Percentiles rank a stretch among this genome's conserved stretches.
Evolutionary conservation across 768 basidiomycete genomes (phyloP).

Genomic region (Mycena albidolilacea): DNA sequence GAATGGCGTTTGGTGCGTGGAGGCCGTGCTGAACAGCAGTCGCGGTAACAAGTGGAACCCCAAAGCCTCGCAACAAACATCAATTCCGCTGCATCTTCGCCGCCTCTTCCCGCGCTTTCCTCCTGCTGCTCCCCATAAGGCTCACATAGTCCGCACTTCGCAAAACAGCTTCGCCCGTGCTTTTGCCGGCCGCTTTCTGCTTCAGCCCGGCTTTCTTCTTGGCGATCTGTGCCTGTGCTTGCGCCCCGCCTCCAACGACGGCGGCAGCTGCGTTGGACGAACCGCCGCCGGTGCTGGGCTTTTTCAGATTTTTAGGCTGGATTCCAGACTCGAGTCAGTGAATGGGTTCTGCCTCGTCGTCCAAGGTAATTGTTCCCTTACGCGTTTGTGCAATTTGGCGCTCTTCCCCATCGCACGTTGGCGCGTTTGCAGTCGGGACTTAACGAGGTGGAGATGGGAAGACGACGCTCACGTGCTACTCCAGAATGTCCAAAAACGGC

Average conservation of each 20-base stretch:
- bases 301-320: conserved; percentile 53
- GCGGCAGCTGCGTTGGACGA: conserved; percentile 37
- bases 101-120: conserved; percentile 77
- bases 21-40: no score
- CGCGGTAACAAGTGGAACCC: no score
- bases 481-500: conserved; percentile 12
- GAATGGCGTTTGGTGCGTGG: no score
- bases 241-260: conserved; percentile 43
- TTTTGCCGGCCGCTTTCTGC: conserved; percentile 51
- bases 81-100: conserved; percentile 66
- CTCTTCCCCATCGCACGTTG: conserved; percentile 69
- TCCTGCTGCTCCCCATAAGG: conserved; percentile 79
- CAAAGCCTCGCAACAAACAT: conserved; percentile 3
- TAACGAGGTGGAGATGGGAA: not conserved
- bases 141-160: conserved; percentile 86
- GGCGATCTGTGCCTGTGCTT: conserved; percentile 56
- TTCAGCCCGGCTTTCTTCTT: conserved; percentile 69
- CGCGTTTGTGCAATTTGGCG: conserved; percentile 77
- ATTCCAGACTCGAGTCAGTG: conserved; percentile 1
- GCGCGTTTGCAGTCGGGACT: conserved; percentile 46
- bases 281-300: conserved; percentile 40
- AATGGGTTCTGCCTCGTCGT: not conserved
- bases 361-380: conserved; percentile 46
- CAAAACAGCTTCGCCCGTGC: conserved; percentile 57
- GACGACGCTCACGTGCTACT: not conserved